A percentile compares a stretch with the other conserved stretches of the same genome.
phyloP scores from a whole-genome alignment of 441 rosid species.

The Populus hybrid region DNA sequence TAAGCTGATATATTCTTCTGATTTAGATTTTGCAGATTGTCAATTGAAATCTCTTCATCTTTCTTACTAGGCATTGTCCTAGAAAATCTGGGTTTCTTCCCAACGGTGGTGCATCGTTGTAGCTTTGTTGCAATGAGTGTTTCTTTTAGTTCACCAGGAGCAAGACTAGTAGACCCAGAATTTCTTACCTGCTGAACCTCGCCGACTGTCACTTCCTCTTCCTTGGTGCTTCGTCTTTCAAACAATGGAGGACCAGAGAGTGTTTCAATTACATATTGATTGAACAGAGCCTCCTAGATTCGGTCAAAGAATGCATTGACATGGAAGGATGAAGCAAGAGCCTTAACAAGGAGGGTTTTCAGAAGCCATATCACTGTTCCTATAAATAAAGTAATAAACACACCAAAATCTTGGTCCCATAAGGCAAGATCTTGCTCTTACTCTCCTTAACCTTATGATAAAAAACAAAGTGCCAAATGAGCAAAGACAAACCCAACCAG shows the following conservation, averaged over 20 bases:
- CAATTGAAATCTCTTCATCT: too few species aligned
- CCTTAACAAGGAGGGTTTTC: constrained; percentile 58
- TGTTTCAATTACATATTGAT: constrained; percentile 51
- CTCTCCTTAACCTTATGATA: constrained; percentile 27
- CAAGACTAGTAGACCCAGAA: background rate
- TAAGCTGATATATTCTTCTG: too few species aligned
- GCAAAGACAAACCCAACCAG: constrained; percentile 51
- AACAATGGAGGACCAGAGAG: constrained; percentile 50
- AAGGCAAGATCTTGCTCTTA: constrained; percentile 33
- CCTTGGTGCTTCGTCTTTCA: constrained; percentile 24
- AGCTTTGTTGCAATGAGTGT: constrained; percentile 26
- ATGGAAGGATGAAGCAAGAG: constrained; percentile 60
- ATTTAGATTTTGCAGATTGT: too few species aligned
- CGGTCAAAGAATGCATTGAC: constrained; percentile 57
- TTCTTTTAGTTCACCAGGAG: constrained; percentile 19
- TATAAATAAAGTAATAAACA: constrained; percentile 33
- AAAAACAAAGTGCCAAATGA: constrained; percentile 47
- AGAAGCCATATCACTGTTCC: constrained; percentile 57
- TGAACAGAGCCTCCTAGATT: constrained; percentile 63
- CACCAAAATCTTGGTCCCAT: constrained; percentile 39
- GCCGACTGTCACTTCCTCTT: constrained; percentile 17
- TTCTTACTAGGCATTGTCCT: too few species aligned
- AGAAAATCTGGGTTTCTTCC: too few species aligned
- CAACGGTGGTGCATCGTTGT: too few species aligned
- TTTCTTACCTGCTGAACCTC: constrained; percentile 18